Conservation (phyloP, 345 rosid genomes). For the Melaleuca quinquenervia region DNA sequence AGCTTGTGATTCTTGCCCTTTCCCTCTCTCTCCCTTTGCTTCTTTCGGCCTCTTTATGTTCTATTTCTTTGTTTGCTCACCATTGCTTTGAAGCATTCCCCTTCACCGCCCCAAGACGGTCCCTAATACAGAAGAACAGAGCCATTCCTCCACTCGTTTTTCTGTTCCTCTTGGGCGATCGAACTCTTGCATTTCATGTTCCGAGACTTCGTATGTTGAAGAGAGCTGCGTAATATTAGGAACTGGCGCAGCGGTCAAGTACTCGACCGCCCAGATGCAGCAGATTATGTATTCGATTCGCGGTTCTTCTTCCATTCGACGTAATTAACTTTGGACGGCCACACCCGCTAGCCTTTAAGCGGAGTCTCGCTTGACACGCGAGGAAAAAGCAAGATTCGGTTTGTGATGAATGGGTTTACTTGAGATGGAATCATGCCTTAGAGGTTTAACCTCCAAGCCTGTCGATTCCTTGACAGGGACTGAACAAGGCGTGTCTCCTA, state of each 20-base stretch:
- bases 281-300: no score
- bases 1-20: neutral
- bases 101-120: neutral
- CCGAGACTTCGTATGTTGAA: no score
- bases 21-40: neutral
- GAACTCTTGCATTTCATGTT: neutral
- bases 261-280: no score
- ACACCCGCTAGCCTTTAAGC: neutral
- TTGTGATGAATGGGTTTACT: neutral
- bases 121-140: neutral
- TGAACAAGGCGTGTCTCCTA: no score
- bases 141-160: neutral
- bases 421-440: neutral
- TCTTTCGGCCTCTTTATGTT: neutral
- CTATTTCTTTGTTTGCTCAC: neutral
- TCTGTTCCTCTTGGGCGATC: neutral
- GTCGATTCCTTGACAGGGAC: neutral
- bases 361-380: neutral
- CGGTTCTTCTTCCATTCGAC: no score
- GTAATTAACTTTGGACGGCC: no score
- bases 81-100: neutral
- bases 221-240: no score
- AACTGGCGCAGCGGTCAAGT: no score
- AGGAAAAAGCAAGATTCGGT: neutral
- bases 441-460: neutral